Evolutionary conservation across 768 basidiomycete species (phyloP).

Genomic region (Russula sp.): DNA sequence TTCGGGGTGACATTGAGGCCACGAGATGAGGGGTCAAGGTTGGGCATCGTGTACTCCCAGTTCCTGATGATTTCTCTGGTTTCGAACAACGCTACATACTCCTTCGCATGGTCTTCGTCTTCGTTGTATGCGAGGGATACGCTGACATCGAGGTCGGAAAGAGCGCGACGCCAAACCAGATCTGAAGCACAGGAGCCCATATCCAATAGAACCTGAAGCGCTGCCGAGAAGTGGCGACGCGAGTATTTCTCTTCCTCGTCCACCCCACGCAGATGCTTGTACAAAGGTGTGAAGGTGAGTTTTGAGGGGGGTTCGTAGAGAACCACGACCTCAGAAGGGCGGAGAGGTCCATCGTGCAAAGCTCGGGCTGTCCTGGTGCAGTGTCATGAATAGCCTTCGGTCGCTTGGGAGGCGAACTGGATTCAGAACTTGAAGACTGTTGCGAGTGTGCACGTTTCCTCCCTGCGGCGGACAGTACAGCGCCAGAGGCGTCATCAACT

Average conservation of each 20-base stretch:
- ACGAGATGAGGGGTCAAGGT: constrained; percentile 51
- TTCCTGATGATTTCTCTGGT: constrained; percentile 49
- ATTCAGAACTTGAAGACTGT: constrained; percentile 17
- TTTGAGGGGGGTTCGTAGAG: constrained; percentile 47
- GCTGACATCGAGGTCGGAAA: constrained; percentile 41
- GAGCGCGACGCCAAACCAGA: constrained; percentile 60
- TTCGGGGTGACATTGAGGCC: constrained; percentile 71
- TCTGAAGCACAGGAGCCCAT: constrained; percentile 70
- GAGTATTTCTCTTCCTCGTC: constrained; percentile 43
- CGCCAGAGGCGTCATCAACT: constrained; percentile 23
- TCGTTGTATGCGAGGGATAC: constrained; percentile 29
- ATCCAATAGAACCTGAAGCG: constrained; percentile 48
- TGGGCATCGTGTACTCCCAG: constrained; percentile 64
- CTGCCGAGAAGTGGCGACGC: constrained; percentile 46
- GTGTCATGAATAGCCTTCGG: constrained; percentile 6
- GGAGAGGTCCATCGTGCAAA: not conserved
- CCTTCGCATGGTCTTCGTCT: constrained; percentile 41
- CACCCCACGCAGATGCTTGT: constrained; percentile 47
- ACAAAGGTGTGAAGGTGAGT: constrained; percentile 43
- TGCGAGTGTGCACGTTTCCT: constrained; percentile 16
- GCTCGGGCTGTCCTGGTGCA: constrained; percentile 3
- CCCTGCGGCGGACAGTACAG: constrained; percentile 24
- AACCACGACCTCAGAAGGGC: constrained; percentile 52
- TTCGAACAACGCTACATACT: constrained; percentile 31
- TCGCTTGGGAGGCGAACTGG: constrained; percentile 10